Conservation (phyloP, 2,329 filamentous ascomycete species). For the Sphaerulina populicola region DNA sequence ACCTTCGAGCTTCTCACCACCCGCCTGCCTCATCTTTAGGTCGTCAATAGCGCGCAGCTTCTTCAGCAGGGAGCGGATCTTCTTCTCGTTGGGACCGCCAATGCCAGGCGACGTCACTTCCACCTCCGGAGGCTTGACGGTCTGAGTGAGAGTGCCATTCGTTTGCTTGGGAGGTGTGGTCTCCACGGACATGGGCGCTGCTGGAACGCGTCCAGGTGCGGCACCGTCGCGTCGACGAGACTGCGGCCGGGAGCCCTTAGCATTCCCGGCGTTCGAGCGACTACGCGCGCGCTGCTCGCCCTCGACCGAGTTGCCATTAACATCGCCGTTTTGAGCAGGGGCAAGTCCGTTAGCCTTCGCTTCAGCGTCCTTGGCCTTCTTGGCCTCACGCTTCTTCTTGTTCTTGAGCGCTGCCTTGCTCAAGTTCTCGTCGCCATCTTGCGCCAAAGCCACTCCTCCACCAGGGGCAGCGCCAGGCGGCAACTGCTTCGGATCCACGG, state of each 20-base stretch:
- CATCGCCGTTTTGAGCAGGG: slow-evolving; percentile 41
- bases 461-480: slow-evolving; percentile 62
- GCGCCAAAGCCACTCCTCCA: slow-evolving; percentile 57
- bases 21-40: slow-evolving; percentile 89
- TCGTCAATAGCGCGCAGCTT: slow-evolving; percentile 98
- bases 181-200: slow-evolving; percentile 31
- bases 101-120: slow-evolving; percentile 49
- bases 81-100: slow-evolving; percentile 77
- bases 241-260: slow-evolving; percentile 22
- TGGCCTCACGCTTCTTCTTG: slow-evolving; percentile 95
- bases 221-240: slow-evolving; percentile 24
- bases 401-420: slow-evolving; percentile 87
- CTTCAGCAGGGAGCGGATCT: slow-evolving; percentile 85
- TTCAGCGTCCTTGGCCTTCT: slow-evolving; percentile 77
- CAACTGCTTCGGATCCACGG: slow-evolving; percentile 46
- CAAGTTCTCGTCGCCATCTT: slow-evolving; percentile 60
- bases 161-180: slow-evolving; percentile 4
- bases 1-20: slow-evolving; percentile 93
- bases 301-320: slow-evolving; percentile 16
- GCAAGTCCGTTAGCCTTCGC: slow-evolving; percentile 47
- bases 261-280: slow-evolving; percentile 25
- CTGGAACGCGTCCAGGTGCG: slow-evolving; percentile 26
- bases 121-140: slow-evolving; percentile 37
- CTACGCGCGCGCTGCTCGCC: slow-evolving; percentile 29
- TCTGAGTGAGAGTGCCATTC: slow-evolving; percentile 13